Base-by-base conservation (phyloP, 352 stramenopile genomes). In the Phytopythium aichiense region DNA sequence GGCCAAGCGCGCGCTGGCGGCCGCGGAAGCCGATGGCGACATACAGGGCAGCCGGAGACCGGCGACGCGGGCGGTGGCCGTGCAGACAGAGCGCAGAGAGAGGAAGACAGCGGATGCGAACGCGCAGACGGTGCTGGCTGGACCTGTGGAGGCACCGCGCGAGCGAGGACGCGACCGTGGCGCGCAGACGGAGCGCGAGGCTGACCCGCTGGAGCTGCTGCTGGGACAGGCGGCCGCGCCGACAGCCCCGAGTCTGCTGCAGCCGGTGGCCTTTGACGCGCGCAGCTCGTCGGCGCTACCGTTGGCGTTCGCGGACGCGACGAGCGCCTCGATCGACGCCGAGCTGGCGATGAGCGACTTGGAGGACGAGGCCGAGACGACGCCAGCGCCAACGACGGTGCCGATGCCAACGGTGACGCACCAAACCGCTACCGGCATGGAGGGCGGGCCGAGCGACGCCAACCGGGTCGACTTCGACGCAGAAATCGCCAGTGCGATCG, bases 261-360 rank as follows among this genome's bases (percentile, higher is more conserved):
- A 23, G 20, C 52, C 52, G 3, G 52, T 58, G 20, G 37, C 11
- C 31, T 58, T 58, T 58, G 52, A 58, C 9, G 13, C 12, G 12
- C 1, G 23, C 23, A 52, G 20, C 46, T 11, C 23, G 46, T 6
- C 23, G 3, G 5, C 48, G 16, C 48, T 54, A 12, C 25, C 18
- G 35, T 23, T 48, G 20, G 30, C 56, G 9, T 63, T 75, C 22
- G 2, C 16, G 8, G 56, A 68, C 12, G 61, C 60, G 54, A 69
- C 61, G 28, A 77, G 71, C 54, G 64, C 66, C 58, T 64, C 64
- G 40, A 74, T 73, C 37, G 64, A 75, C 50, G 58, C 69, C 43
- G 61, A 72, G 30, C 49, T 76, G 48, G 53, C 53, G 13, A 22
- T 54, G 48, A 37, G 28, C 3, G 48, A 57, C 31, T 57, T 31